A percentile compares a stretch with the other conserved stretches of the same genome.
Evolutionary conservation across 2,329 filamentous ascomycete genomes (phyloP).

Genomic region (Aspergillus latus): DNA sequence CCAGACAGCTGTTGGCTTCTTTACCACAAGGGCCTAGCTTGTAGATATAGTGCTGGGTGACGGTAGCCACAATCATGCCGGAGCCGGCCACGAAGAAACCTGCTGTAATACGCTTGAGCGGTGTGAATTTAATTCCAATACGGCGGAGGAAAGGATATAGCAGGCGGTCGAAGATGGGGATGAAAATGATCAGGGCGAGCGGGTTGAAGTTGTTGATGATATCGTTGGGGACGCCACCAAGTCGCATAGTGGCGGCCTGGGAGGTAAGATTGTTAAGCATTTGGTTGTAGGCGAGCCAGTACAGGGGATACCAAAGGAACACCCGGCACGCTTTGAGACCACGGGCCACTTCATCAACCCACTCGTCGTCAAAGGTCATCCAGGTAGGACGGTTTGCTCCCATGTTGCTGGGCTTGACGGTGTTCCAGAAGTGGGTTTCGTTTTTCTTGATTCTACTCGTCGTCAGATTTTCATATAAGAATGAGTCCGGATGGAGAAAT

Average conservation of each 20-base stretch:
- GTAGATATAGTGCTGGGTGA: conserved; percentile 59
- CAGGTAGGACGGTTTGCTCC: conserved; percentile 21
- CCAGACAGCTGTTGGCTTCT: conserved; percentile 50
- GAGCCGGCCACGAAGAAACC: conserved; percentile 51
- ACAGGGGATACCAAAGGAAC: conserved; percentile 59
- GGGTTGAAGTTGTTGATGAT: conserved; percentile 56
- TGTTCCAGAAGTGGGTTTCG: conserved; percentile 23
- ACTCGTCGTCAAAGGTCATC: conserved; percentile 78
- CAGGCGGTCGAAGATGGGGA: conserved; percentile 54
- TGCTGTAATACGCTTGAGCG: conserved; percentile 54
- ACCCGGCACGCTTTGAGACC: conserved; percentile 68
- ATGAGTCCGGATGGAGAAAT: neutral
- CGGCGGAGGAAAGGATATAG: conserved; percentile 53
- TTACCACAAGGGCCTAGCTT: conserved; percentile 60
- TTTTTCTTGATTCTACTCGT: conserved; percentile 20
- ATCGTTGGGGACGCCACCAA: conserved; percentile 56
- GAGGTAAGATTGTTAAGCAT: conserved; percentile 56
- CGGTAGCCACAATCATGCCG: conserved; percentile 51
- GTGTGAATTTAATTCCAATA: conserved; percentile 50
- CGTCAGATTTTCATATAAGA: conserved; percentile 2
- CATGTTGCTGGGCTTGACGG: conserved; percentile 24
- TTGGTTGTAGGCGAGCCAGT: conserved; percentile 53
- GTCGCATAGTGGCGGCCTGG: conserved; percentile 55
- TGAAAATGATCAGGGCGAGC: conserved; percentile 54
- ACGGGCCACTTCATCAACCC: conserved; percentile 74